phyloP scores from a whole-genome alignment of 2,329 filamentous ascomycete species.

The Aspergillus piperis region DNA sequence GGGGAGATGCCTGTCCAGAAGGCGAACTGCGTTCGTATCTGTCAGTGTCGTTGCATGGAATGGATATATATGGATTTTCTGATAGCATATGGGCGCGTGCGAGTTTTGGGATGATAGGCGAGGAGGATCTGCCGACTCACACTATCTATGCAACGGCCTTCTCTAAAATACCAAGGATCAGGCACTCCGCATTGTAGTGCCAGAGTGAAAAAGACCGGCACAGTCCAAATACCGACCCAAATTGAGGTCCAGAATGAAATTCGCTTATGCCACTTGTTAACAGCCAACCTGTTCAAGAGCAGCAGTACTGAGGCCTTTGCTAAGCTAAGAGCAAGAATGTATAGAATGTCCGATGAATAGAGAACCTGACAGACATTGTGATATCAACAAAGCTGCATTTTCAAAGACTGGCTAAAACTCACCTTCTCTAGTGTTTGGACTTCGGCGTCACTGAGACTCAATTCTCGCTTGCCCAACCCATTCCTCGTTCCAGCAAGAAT shows the following conservation, averaged over 20 bases:
- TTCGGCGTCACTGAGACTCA: background rate
- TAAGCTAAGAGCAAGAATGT: background rate
- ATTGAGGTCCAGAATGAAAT: background rate
- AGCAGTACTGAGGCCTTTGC: slow-evolving; percentile 1
- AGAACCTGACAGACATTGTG: background rate
- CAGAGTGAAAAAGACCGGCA: background rate
- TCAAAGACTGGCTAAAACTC: background rate
- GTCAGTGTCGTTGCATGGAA: background rate
- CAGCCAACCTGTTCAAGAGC: background rate
- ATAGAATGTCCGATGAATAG: background rate
- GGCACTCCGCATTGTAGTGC: background rate
- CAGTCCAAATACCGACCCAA: background rate
- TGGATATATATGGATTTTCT: background rate
- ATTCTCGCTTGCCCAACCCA: background rate
- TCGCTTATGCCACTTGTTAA: background rate
- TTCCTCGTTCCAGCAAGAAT: background rate
- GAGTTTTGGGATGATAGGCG: background rate
- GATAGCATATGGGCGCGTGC: no score
- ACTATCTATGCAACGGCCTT: background rate
- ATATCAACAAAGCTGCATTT: background rate
- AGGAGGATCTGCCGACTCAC: background rate
- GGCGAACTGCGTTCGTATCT: background rate
- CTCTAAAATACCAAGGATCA: background rate
- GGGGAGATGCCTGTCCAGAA: slow-evolving; percentile 3
- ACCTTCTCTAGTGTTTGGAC: background rate